phyloP scores from a whole-genome alignment of 306 rosid genomes.

The Quercus cerris region DNA sequence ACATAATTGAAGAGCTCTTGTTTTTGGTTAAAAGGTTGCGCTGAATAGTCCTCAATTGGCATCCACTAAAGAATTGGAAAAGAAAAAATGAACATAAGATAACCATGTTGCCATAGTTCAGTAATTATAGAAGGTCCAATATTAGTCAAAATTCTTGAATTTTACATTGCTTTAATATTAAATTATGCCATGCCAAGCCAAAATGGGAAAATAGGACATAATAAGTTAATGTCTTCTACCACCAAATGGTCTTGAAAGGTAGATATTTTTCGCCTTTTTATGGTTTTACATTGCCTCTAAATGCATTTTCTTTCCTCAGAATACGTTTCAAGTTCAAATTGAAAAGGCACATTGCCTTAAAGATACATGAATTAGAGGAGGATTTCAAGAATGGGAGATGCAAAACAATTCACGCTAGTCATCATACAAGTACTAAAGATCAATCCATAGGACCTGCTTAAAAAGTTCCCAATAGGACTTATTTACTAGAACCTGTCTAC shows the following conservation, averaged over 20 bases:
- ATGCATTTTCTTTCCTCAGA: no score
- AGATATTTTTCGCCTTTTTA: not conserved
- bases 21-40: constrained; percentile 52
- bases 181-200: not conserved
- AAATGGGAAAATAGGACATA: not conserved
- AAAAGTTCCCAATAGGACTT: no score
- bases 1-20: constrained; percentile 43
- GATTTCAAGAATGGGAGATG: no score
- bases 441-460: no score
- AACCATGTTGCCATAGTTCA: not conserved
- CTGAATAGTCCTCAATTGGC: constrained; percentile 63
- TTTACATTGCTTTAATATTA: not conserved
- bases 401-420: no score
- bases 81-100: not conserved
- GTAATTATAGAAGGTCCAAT: not conserved
- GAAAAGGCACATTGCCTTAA: no score
- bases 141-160: not conserved
- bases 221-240: not conserved
- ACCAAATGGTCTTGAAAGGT: not conserved
- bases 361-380: no score
- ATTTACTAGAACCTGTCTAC: no score
- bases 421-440: no score
- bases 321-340: no score
- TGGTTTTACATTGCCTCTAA: not conserved
- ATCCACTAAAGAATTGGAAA: constrained; percentile 60